Evolutionary conservation across 352 stramenopile species (phyloP).

Genomic region (Globisporangium canariense): DNA sequence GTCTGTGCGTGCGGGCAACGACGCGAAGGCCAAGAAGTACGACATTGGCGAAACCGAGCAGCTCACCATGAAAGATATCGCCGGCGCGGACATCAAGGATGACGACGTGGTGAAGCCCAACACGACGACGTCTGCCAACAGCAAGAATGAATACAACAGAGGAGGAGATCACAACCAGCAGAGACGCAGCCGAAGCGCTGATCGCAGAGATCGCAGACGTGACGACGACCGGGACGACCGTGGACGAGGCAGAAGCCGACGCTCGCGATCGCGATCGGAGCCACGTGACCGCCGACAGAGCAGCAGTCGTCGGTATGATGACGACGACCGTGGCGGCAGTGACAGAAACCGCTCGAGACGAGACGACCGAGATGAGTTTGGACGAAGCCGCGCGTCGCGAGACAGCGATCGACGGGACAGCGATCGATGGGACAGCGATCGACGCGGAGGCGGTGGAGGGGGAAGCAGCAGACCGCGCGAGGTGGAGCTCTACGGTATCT

Average conservation of each 20-base stretch:
- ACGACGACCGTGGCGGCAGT: constrained; percentile 25
- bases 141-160: neutral
- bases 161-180: constrained; percentile 5
- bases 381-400: constrained; percentile 11
- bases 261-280: constrained; percentile 39
- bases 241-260: constrained; percentile 24
- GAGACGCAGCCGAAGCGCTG: constrained; percentile 15
- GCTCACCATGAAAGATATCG: constrained; percentile 66
- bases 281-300: constrained; percentile 7
- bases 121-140: neutral
- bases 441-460: neutral
- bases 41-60: constrained; percentile 59
- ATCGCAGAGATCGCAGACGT: constrained; percentile 26
- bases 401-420: constrained; percentile 3
- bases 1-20: constrained; percentile 4
- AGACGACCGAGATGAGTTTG: constrained; percentile 31
- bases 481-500: constrained; percentile 93
- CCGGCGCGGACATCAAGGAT: constrained; percentile 29
- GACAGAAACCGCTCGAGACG: constrained; percentile 22
- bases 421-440: no score
- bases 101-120: constrained; percentile 14
- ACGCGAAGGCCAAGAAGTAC: constrained; percentile 24
- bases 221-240: constrained; percentile 21
- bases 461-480: constrained; percentile 25
- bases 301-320: constrained; percentile 3